phyloP scores from a whole-genome alignment of 768 basidiomycete species.

The Gautieria morchelliformis region DNA sequence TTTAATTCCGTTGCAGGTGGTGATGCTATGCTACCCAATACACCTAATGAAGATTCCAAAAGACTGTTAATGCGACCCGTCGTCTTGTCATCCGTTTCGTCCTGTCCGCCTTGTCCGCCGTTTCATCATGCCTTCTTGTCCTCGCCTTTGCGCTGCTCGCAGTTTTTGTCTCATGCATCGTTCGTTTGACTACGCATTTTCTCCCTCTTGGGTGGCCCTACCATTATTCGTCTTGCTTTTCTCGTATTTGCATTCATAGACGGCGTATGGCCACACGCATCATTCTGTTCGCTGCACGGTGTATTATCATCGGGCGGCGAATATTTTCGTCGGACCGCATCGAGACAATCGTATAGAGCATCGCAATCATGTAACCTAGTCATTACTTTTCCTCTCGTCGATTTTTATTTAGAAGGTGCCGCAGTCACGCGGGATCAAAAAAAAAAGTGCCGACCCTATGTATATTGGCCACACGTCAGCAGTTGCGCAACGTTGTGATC shows the following conservation, averaged over 20 bases:
- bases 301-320: constrained; percentile 2
- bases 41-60: background rate
- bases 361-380: constrained; percentile 7
- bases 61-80: background rate
- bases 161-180: constrained; percentile 5
- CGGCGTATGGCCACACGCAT: constrained; percentile 9
- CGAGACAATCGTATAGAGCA: constrained; percentile 6
- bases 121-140: background rate
- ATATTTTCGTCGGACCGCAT: constrained; percentile 7
- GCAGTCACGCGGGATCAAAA: background rate
- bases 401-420: background rate
- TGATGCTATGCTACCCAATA: constrained; percentile 18
- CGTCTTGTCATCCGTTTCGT: background rate
- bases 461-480: background rate
- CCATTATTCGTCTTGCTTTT: constrained; percentile 4
- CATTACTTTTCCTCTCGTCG: background rate
- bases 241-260: constrained; percentile 9
- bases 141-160: constrained; percentile 4
- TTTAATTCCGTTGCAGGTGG: constrained; percentile 31
- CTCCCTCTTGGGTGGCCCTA: background rate
- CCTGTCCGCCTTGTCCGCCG: too few relatives aligned
- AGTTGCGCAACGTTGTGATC: background rate
- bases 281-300: constrained; percentile 2
- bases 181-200: constrained; percentile 9
- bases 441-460: background rate